Percentiles rank a stretch among this genome's conserved stretches.
Conservation (phyloP, 352 stramenopile genomes). For the Elongisporangium prolatum region DNA sequence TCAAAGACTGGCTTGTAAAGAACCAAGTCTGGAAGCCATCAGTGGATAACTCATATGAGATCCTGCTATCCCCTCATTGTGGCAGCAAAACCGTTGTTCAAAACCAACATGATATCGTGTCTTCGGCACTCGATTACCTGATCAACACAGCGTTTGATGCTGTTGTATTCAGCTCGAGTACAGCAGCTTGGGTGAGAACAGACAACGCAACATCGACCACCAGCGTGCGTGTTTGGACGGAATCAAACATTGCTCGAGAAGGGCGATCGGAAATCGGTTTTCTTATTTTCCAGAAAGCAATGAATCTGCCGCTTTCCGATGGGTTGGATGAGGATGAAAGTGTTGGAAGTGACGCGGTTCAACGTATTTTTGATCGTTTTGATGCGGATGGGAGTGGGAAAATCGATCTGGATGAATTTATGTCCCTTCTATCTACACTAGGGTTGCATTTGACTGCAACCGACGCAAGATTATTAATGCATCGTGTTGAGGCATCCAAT, state of each 20-base stretch:
- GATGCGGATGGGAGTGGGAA: slow-evolving; percentile 45
- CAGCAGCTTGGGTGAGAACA: slow-evolving; percentile 32
- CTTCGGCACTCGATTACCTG: slow-evolving; percentile 23
- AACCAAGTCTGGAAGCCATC: slow-evolving; percentile 50
- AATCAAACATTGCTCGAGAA: slow-evolving; percentile 1
- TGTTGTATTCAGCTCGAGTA: slow-evolving; percentile 23
- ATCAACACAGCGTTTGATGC: slow-evolving; percentile 34
- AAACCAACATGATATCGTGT: neutral
- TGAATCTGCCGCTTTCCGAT: slow-evolving; percentile 24
- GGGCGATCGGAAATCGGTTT: slow-evolving; percentile 9
- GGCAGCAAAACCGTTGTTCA: neutral
- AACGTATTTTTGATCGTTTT: slow-evolving; percentile 51
- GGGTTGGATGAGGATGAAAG: slow-evolving; percentile 11
- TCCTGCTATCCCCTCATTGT: neutral
- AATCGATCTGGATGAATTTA: slow-evolving; percentile 59
- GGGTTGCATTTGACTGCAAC: slow-evolving; percentile 34
- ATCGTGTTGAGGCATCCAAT: slow-evolving; percentile 21
- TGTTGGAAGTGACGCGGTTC: slow-evolving; percentile 6
- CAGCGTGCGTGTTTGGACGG: slow-evolving; percentile 3
- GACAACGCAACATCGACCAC: slow-evolving; percentile 18
- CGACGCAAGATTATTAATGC: slow-evolving; percentile 45
- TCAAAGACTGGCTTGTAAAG: slow-evolving; percentile 60
- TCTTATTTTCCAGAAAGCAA: slow-evolving; percentile 45
- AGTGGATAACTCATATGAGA: neutral
- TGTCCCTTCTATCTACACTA: slow-evolving; percentile 25